Percentiles rank a stretch among this genome's conserved stretches.
Conservation (phyloP, 2,329 filamentous ascomycete species). For the Diaporthe sp. region DNA sequence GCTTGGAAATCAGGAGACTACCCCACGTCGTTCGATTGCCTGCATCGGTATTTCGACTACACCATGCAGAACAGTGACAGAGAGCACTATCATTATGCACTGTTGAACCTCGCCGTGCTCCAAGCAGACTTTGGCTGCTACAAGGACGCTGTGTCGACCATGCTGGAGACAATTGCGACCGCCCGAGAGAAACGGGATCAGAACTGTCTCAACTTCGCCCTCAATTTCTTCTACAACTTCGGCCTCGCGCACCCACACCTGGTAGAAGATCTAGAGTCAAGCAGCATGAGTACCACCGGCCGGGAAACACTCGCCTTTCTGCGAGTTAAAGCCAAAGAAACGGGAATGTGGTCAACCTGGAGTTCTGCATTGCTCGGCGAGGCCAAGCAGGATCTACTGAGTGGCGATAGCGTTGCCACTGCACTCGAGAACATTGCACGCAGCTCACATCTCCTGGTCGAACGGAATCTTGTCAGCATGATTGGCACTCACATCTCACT, state of each 20-base stretch:
- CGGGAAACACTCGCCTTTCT: conserved; percentile 86
- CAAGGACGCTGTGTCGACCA: conserved; percentile 88
- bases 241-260: conserved; percentile 84
- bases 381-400: conserved; percentile 80
- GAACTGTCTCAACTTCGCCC: conserved; percentile 90
- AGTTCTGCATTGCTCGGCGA: conserved; percentile 87
- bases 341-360: conserved; percentile 85
- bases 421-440: conserved; percentile 85
- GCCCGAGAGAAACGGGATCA: conserved; percentile 93
- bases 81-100: conserved; percentile 91
- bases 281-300: conserved; percentile 79
- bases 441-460: conserved; percentile 84
- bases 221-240: conserved; percentile 97
- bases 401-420: conserved; percentile 71
- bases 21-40: conserved; percentile 86
- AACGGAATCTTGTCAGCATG: conserved; percentile 77
- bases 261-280: conserved; percentile 76
- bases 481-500: conserved; percentile 81
- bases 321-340: conserved; percentile 86
- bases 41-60: conserved; percentile 97
- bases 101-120: conserved; percentile 91
- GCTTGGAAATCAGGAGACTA: conserved; percentile 93
- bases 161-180: conserved; percentile 95
- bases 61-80: conserved; percentile 88
- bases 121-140: conserved; percentile 96